phyloP scores from a whole-genome alignment of 352 stramenopile species.

The Phytophthora uliginosa region DNA sequence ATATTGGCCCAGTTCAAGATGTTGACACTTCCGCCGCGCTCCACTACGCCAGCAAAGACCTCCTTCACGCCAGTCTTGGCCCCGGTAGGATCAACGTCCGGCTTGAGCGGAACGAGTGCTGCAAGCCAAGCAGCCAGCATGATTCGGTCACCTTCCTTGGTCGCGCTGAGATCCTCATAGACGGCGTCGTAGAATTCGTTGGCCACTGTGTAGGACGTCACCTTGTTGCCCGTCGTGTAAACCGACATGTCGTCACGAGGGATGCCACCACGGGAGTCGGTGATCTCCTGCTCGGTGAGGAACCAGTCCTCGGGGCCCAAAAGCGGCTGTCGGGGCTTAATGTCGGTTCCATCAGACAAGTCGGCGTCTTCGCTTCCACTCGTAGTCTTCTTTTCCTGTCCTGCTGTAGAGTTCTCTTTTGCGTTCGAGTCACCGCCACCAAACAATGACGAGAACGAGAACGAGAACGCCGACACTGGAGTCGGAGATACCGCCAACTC shows the following conservation, averaged over 20 bases:
- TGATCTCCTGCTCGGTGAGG: conserved; percentile 58
- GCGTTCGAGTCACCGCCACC: neutral
- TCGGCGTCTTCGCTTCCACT: neutral
- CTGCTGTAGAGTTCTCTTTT: neutral
- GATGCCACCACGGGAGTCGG: conserved; percentile 46
- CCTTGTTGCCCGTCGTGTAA: conserved; percentile 47
- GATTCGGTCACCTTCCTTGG: conserved; percentile 30
- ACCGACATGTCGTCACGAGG: conserved; percentile 45
- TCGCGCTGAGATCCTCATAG: conserved; percentile 47
- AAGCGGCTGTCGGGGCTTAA: conserved; percentile 41
- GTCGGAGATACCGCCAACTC: conserved; percentile 3
- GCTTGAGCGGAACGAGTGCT: conserved; percentile 51
- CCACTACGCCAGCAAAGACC: conserved; percentile 39
- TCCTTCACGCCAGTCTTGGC: conserved; percentile 39
- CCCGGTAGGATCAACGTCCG: conserved; percentile 28
- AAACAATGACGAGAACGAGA: conserved; percentile 24
- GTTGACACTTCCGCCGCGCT: conserved; percentile 46
- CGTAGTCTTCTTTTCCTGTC: neutral
- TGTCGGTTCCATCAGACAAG: conserved; percentile 18
- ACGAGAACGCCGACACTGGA: conserved; percentile 9
- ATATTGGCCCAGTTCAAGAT: conserved; percentile 65
- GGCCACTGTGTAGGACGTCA: conserved; percentile 48
- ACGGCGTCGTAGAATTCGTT: conserved; percentile 55
- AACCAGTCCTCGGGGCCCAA: conserved; percentile 60
- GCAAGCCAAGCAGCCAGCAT: conserved; percentile 55